These are phyloP conservation scores for Verbascum thapsus DNA, from an alignment of 257 asterid genomes.

Conservation along the genomic window DNA sequence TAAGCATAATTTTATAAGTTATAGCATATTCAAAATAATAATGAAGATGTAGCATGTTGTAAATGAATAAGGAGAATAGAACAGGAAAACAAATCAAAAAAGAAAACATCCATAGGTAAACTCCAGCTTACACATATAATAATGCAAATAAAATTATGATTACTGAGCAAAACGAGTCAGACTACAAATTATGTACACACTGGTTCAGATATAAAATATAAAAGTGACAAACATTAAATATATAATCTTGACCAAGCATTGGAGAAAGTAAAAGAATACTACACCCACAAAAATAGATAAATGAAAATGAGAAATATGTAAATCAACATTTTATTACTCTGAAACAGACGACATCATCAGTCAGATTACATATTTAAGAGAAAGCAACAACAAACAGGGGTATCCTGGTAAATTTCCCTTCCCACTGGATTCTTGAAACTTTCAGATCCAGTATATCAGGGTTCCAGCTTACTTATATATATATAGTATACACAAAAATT, in stretches of 20 bases:
- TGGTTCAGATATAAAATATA: slow-evolving; percentile 7
- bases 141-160: too few species aligned
- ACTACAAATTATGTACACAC: slow-evolving; percentile 15
- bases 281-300: not conserved
- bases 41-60: not conserved
- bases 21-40: not conserved
- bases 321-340: too few species aligned
- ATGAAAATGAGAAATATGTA: not conserved
- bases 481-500: slow-evolving; percentile 10
- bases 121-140: too few species aligned
- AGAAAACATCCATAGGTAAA: too few species aligned
- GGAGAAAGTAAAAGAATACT: not conserved
- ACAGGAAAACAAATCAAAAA: too few species aligned
- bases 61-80: slow-evolving; percentile 14
- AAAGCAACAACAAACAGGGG: slow-evolving; percentile 33
- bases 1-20: slow-evolving; percentile 20
- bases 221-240: slow-evolving; percentile 14
- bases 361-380: slow-evolving; percentile 16
- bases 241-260: slow-evolving; percentile 12
- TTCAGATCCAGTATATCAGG: slow-evolving; percentile 30
- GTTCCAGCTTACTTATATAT: slow-evolving; percentile 17
- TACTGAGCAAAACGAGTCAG: not conserved
- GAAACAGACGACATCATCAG: too few species aligned
- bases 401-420: slow-evolving; percentile 32
- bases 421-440: slow-evolving; percentile 24